These are phyloP conservation scores for Ceratocystis destructans DNA, from an alignment of 2,329 filamentous ascomycete genomes.

Conservation along the genomic window DNA sequence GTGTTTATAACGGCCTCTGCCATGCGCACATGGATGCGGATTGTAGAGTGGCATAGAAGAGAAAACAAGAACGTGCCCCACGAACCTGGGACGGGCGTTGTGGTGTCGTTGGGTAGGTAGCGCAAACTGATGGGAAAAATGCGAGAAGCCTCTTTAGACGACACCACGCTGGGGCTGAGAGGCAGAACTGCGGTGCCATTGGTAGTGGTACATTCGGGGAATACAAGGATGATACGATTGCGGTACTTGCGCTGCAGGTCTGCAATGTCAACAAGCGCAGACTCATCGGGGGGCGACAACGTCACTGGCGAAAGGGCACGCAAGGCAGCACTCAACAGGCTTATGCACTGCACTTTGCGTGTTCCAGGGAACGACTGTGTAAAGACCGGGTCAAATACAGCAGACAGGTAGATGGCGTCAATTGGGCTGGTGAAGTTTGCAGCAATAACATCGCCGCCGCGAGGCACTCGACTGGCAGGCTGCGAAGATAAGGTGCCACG, in stretches of 20 bases:
- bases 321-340: conserved; percentile 59
- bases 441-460: conserved; percentile 68
- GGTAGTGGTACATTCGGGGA: conserved; percentile 87
- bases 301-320: conserved; percentile 53
- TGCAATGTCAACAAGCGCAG: conserved; percentile 45
- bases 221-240: conserved; percentile 64
- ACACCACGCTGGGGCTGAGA: conserved; percentile 62
- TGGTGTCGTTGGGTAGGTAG: conserved; percentile 79
- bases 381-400: conserved; percentile 93
- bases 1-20: conserved; percentile 56
- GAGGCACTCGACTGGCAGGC: conserved; percentile 59
- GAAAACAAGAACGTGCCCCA: conserved; percentile 71
- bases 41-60: conserved; percentile 68
- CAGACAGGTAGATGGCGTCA: conserved; percentile 84
- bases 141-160: conserved; percentile 50
- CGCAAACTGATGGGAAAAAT: conserved; percentile 86
- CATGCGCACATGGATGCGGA: conserved; percentile 81
- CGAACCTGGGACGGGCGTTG: conserved; percentile 69
- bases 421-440: conserved; percentile 85
- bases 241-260: conserved; percentile 55
- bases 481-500: conserved; percentile 73
- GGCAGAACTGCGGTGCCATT: conserved; percentile 85
- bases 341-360: conserved; percentile 59
- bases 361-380: conserved; percentile 68
- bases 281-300: conserved; percentile 32